Evolutionary conservation across 768 basidiomycete genomes (phyloP).

Genomic region (Tricholomella constricta): DNA sequence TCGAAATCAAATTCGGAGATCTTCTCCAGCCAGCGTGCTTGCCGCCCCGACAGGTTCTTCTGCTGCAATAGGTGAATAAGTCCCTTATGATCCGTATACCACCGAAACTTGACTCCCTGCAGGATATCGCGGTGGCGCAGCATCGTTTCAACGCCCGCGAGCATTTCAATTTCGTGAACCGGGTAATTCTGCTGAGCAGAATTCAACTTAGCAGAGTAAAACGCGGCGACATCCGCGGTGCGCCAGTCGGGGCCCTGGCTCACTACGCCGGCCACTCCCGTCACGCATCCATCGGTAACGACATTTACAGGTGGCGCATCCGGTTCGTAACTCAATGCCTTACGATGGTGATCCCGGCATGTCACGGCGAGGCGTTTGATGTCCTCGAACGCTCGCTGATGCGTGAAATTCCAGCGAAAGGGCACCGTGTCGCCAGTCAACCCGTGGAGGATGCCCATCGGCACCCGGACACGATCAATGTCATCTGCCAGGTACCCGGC

Average conservation of each 20-base stretch:
- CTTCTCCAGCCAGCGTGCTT: constrained; percentile 27
- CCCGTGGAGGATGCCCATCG: constrained; percentile 29
- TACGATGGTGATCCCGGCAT: constrained; percentile 20
- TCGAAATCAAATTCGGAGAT: constrained; percentile 39
- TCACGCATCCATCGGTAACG: constrained; percentile 32
- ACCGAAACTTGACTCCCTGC: constrained; percentile 27
- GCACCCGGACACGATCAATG: constrained; percentile 25
- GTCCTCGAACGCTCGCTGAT: constrained; percentile 33
- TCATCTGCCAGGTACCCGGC: constrained; percentile 35
- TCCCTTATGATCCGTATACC: constrained; percentile 24
- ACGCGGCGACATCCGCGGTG: constrained; percentile 32
- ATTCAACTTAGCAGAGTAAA: constrained; percentile 36
- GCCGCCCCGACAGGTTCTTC: constrained; percentile 31
- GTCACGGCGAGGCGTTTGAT: constrained; percentile 27
- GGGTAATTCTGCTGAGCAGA: constrained; percentile 35
- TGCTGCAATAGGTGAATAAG: constrained; percentile 34
- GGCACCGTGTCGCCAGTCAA: constrained; percentile 22
- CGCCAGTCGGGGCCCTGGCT: constrained; percentile 31
- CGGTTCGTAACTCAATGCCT: constrained; percentile 20
- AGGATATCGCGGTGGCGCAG: constrained; percentile 29
- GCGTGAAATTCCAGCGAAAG: constrained; percentile 23
- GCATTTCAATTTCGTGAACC: constrained; percentile 10
- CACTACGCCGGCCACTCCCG: constrained; percentile 30
- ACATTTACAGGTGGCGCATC: constrained; percentile 27
- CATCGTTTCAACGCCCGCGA: constrained; percentile 39